A percentile compares a stretch with the other conserved stretches of the same genome.
Conservation (phyloP, 1,284 basidiomycete species). For the Rhodotorula glutinis region DNA sequence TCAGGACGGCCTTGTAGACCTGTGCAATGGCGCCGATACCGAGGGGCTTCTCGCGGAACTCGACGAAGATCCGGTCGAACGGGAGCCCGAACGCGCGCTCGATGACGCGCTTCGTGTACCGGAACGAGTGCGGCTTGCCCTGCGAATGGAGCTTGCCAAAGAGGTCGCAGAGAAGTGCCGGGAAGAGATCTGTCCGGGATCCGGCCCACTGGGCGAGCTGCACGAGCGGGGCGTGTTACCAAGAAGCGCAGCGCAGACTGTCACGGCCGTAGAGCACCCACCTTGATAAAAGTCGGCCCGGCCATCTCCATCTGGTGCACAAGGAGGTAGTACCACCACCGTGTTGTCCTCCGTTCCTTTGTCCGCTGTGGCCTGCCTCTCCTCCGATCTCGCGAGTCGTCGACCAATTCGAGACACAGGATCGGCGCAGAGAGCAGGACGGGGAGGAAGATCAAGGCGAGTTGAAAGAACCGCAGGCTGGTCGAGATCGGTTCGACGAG, state of each 20-base stretch:
- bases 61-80: slow-evolving; percentile 87
- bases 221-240: too few relatives aligned
- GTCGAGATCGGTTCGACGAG: slow-evolving; percentile 87
- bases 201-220: slow-evolving; percentile 98
- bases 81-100: slow-evolving; percentile 70
- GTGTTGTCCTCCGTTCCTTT: slow-evolving; percentile 61
- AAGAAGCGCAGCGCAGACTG: too few relatives aligned
- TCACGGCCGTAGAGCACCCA: too few relatives aligned
- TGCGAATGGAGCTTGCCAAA: slow-evolving; percentile 86
- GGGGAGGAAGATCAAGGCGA: slow-evolving; percentile 80
- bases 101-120: slow-evolving; percentile 77
- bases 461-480: slow-evolving; percentile 74
- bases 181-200: slow-evolving; percentile 90
- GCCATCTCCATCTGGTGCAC: slow-evolving; percentile 88
- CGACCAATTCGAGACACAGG: slow-evolving; percentile 63
- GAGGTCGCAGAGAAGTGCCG: slow-evolving; percentile 79
- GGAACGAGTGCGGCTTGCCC: slow-evolving; percentile 76
- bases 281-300: slow-evolving; percentile 97
- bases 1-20: slow-evolving; percentile 82
- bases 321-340: slow-evolving; percentile 90
- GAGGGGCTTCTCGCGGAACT: slow-evolving; percentile 81
- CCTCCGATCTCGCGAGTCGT: slow-evolving; percentile 46
- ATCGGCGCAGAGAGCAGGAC: slow-evolving; percentile 82
- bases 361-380: slow-evolving; percentile 40
- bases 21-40: slow-evolving; percentile 98